phyloP scores from a whole-genome alignment of 176 grass and related monocot species.

The Oryza punctata region DNA sequence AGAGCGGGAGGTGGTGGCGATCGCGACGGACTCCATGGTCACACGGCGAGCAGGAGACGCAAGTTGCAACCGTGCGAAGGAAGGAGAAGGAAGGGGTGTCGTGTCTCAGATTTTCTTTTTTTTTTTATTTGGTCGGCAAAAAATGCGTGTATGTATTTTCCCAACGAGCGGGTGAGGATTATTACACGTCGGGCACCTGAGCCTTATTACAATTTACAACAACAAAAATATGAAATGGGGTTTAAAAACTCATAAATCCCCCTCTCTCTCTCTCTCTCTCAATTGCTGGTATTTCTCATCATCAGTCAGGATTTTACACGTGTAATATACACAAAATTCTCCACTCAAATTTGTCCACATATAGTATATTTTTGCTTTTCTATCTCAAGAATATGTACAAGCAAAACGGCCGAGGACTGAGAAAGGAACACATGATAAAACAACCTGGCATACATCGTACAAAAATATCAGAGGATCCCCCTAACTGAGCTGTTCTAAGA shows the following conservation, averaged over 20 bases:
- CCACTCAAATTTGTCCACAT: not conserved
- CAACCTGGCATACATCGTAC: not conserved
- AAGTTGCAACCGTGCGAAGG: no score
- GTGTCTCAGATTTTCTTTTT: conserved; percentile 13
- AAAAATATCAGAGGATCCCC: conserved; percentile 6
- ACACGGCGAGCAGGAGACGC: not conserved
- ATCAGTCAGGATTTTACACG: no score
- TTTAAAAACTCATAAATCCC: no score
- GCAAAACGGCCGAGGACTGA: not conserved
- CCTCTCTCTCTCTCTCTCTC: no score
- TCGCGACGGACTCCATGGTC: conserved; percentile 76
- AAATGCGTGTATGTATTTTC: no score
- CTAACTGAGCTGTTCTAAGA: not conserved
- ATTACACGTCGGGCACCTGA: not conserved
- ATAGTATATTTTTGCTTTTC: not conserved
- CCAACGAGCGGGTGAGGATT: not conserved
- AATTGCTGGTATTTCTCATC: not conserved
- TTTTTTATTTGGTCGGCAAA: not conserved
- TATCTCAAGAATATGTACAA: conserved; percentile 23
- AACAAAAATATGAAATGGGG: no score
- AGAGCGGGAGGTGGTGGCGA: conserved; percentile 44
- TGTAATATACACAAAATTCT: not conserved
- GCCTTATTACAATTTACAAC: no score
- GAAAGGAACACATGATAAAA: not conserved
- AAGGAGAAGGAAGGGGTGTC: no score